A percentile compares a stretch with the other conserved stretches of the same genome.
phyloP scores from a whole-genome alignment of 192 early-diverging fungal species.

The Coemansia sp. region DNA sequence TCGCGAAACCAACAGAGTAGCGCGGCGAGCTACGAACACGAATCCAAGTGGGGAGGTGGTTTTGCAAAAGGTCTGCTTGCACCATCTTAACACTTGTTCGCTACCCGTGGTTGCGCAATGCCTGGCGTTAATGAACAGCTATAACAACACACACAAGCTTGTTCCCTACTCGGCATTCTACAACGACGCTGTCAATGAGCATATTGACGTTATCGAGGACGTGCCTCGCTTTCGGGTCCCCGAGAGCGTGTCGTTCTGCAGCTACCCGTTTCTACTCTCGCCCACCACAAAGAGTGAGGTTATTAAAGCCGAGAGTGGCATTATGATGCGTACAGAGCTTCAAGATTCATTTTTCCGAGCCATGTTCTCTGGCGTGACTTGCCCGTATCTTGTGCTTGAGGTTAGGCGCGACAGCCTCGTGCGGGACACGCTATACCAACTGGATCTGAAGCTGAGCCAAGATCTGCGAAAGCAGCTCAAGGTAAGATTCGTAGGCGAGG shows the following conservation, averaged over 20 bases:
- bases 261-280: slow-evolving; percentile 73
- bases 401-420: slow-evolving; percentile 72
- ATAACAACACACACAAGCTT: slow-evolving; percentile 62
- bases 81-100: slow-evolving; percentile 24
- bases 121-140: slow-evolving; percentile 55
- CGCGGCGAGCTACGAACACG: slow-evolving; percentile 14
- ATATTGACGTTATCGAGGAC: slow-evolving; percentile 76
- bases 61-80: slow-evolving; percentile 38
- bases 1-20: slow-evolving; percentile 28
- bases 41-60: slow-evolving; percentile 10
- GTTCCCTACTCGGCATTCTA: slow-evolving; percentile 69
- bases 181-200: slow-evolving; percentile 69
- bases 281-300: slow-evolving; percentile 75
- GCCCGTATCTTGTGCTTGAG: slow-evolving; percentile 73
- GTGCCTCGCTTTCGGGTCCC: slow-evolving; percentile 70
- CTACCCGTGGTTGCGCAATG: slow-evolving; percentile 36
- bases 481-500: slow-evolving; percentile 89
- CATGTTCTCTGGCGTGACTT: slow-evolving; percentile 72
- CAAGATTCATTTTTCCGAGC: slow-evolving; percentile 81
- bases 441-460: slow-evolving; percentile 76
- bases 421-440: slow-evolving; percentile 69
- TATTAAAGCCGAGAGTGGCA: slow-evolving; percentile 70
- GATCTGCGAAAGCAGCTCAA: slow-evolving; percentile 90
- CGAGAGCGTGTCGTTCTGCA: slow-evolving; percentile 72
- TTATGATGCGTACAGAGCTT: slow-evolving; percentile 66